Conservation (phyloP, 306 rosid species). For the Vigna unguiculata region DNA sequence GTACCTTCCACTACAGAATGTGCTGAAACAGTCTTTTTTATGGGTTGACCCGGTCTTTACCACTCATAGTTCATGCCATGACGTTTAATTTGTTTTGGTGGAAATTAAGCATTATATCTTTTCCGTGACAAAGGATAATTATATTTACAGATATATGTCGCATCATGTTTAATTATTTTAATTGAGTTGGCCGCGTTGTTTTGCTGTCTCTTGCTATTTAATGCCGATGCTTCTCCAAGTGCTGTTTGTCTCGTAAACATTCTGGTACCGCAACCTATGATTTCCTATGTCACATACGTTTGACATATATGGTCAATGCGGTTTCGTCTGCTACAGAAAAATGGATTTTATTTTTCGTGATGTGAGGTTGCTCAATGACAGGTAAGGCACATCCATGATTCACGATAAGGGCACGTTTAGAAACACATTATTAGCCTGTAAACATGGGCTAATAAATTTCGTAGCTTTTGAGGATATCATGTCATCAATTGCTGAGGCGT, state of each 20-base stretch:
- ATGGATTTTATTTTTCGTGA: too few species aligned
- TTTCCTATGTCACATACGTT: neutral
- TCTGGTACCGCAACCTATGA: neutral
- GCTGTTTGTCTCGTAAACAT: neutral
- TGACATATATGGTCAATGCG: neutral
- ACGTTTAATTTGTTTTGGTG: neutral
- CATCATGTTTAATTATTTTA: neutral
- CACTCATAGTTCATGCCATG: neutral
- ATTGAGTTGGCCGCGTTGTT: neutral
- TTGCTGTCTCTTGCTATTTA: neutral
- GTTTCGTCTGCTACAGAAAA: neutral
- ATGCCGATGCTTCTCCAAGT: neutral
- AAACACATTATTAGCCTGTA: too few species aligned
- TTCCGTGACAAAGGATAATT: constrained; percentile 10
- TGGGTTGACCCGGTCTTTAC: neutral
- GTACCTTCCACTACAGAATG: constrained; percentile 17
- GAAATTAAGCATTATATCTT: constrained; percentile 1
- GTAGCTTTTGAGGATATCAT: neutral
- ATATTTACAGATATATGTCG: neutral
- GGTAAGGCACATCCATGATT: neutral
- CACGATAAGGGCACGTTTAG: too few species aligned
- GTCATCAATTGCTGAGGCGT: neutral
- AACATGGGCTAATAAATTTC: neutral
- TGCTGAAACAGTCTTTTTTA: constrained; percentile 9
- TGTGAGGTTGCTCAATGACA: neutral